Percentiles rank a stretch among this genome's conserved stretches.
Evolutionary conservation across 805 yeast species (phyloP).

Genomic region (Pichia phayaonensis): DNA sequence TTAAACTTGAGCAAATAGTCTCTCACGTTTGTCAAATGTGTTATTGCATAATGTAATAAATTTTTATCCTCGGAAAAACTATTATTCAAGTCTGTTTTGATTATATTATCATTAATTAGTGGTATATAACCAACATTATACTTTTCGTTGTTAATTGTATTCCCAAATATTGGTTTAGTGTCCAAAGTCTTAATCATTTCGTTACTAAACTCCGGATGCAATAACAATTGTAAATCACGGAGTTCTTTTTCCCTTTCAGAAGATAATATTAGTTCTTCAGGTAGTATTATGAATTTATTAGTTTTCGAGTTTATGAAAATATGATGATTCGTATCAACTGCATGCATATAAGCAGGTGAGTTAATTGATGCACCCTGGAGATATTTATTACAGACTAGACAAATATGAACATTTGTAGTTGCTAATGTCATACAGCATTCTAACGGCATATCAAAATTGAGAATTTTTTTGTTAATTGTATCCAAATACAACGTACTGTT

Average conservation of each 20-base stretch:
- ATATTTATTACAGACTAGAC: slow-evolving; percentile 68
- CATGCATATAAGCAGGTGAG: slow-evolving; percentile 65
- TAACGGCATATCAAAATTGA: slow-evolving; percentile 67
- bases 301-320: slow-evolving; percentile 50
- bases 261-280: slow-evolving; percentile 46
- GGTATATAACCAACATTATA: slow-evolving; percentile 65
- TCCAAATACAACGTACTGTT: slow-evolving; percentile 28
- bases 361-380: slow-evolving; percentile 56
- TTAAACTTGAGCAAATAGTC: slow-evolving; percentile 33
- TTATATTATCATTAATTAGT: slow-evolving; percentile 46
- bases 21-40: slow-evolving; percentile 47
- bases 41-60: slow-evolving; percentile 45
- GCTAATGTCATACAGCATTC: slow-evolving; percentile 58
- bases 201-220: slow-evolving; percentile 43
- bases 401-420: slow-evolving; percentile 56
- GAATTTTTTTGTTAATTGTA: slow-evolving; percentile 34
- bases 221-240: slow-evolving; percentile 43
- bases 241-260: slow-evolving; percentile 29
- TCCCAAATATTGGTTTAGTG: slow-evolving; percentile 15
- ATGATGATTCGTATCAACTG: slow-evolving; percentile 56
- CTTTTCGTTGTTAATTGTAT: slow-evolving; percentile 37
- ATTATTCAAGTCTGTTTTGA: slow-evolving; percentile 14
- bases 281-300: slow-evolving; percentile 47
- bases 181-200: slow-evolving; percentile 29
- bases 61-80: slow-evolving; percentile 25